phyloP scores from a whole-genome alignment of 257 asterid genomes.

The Lantana camara region DNA sequence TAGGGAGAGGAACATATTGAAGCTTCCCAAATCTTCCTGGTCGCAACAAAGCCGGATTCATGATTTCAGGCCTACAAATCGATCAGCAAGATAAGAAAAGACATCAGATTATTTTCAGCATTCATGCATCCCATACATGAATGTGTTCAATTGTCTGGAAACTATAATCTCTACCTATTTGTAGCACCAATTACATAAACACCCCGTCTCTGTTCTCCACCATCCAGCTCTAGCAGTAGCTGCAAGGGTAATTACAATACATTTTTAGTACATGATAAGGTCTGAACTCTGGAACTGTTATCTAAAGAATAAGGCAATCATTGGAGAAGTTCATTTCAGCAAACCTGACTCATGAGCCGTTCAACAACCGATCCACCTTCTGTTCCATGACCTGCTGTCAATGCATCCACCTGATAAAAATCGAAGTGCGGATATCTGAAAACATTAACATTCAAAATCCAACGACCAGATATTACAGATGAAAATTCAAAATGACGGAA shows the following conservation, averaged over 20 bases:
- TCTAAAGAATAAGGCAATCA: not conserved
- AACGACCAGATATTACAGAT: too few species aligned
- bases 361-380: constrained; percentile 90
- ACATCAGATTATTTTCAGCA: constrained; percentile 11
- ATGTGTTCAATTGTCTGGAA: not conserved
- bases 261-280: constrained; percentile 21
- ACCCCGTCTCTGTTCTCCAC: constrained; percentile 72
- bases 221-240: constrained; percentile 86
- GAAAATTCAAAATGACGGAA: too few species aligned
- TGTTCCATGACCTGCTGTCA: constrained; percentile 71
- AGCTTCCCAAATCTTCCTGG: constrained; percentile 87
- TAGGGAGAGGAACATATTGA: constrained; percentile 80
- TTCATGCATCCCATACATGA: not conserved
- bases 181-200: constrained; percentile 92
- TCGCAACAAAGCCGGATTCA: constrained; percentile 83
- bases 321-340: constrained; percentile 4
- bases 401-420: constrained; percentile 69
- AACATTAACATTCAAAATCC: not conserved
- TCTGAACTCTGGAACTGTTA: not conserved
- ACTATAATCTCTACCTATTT: constrained; percentile 57
- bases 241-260: constrained; percentile 38
- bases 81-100: constrained; percentile 19
- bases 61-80: constrained; percentile 71
- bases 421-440: not conserved
- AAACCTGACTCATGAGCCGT: constrained; percentile 75